These are phyloP conservation scores for Fusarium sp. DNA, from an alignment of 2,329 filamentous ascomycete species.

Conservation along the genomic window DNA sequence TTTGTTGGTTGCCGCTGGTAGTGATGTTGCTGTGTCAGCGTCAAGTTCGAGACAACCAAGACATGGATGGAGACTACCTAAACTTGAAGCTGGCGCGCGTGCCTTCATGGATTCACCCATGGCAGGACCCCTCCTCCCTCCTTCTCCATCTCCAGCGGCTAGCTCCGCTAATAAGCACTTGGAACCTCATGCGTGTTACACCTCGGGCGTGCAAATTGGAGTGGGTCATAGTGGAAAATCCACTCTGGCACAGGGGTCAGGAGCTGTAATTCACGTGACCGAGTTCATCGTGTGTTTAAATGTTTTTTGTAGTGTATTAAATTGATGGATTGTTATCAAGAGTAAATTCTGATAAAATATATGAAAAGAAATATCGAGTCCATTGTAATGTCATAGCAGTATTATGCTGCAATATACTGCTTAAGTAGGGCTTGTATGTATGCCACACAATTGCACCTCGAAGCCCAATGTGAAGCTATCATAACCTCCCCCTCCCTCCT, in stretches of 20 bases:
- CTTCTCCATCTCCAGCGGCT: conserved; percentile 10
- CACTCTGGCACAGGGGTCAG: neutral
- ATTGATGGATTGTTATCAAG: neutral
- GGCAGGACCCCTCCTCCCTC: conserved; percentile 34
- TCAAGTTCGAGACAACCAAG: conserved; percentile 19
- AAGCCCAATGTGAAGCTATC: neutral
- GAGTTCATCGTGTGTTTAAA: neutral
- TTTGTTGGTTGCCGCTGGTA: conserved; percentile 6
- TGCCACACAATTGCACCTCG: neutral
- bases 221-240: neutral
- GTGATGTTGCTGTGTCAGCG: conserved; percentile 35
- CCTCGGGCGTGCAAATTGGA: neutral
- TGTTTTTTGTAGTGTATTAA: neutral
- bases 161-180: conserved; percentile 24
- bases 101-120: neutral
- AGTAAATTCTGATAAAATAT: neutral
- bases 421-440: neutral
- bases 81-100: neutral
- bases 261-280: neutral
- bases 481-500: neutral
- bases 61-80: neutral
- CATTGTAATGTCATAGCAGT: neutral
- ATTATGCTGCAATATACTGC: neutral
- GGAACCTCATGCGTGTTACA: neutral
- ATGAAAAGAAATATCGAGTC: neutral